Evolutionary conservation across 2,329 filamentous ascomycete genomes (phyloP).

Genomic region (Elsinoe perseae): DNA sequence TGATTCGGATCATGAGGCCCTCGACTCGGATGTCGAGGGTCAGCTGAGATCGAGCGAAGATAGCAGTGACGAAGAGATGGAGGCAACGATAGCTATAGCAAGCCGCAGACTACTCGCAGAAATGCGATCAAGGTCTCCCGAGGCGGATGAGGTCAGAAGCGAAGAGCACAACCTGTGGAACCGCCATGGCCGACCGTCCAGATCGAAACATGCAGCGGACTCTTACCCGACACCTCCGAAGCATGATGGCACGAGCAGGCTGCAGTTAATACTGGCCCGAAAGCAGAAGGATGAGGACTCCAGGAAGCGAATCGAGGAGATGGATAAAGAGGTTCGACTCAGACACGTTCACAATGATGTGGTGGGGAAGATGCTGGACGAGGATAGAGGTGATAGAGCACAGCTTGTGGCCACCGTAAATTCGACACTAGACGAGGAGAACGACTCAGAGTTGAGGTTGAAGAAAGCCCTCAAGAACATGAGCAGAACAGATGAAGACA

Average conservation of each 20-base stretch:
- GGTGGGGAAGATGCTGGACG: conserved; percentile 16
- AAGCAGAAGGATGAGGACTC: conserved; percentile 22
- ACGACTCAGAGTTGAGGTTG: conserved; percentile 44
- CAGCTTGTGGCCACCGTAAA: conserved; percentile 27
- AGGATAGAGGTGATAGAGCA: conserved; percentile 16
- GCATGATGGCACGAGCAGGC: conserved; percentile 24
- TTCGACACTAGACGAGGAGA: conserved; percentile 32
- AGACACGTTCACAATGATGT: conserved; percentile 16
- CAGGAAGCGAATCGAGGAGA: conserved; percentile 22
- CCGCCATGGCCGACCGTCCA: neutral
- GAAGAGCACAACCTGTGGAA: neutral
- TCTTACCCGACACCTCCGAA: conserved; percentile 4
- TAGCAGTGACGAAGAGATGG: conserved; percentile 27
- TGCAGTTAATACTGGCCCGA: conserved; percentile 25
- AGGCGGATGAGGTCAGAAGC: neutral
- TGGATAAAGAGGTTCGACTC: conserved; percentile 16
- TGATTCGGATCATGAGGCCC: conserved; percentile 25
- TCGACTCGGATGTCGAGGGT: neutral
- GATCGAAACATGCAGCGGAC: neutral
- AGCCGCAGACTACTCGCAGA: conserved; percentile 10
- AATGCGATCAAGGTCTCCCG: neutral
- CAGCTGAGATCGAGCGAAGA: conserved; percentile 18
- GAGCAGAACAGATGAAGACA: conserved; percentile 35
- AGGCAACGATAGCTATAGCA: conserved; percentile 26
- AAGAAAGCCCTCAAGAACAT: conserved; percentile 51